These are phyloP conservation scores for Phytophthora boehmeriae DNA, from an alignment of 352 stramenopile genomes.

Conservation along the genomic window DNA sequence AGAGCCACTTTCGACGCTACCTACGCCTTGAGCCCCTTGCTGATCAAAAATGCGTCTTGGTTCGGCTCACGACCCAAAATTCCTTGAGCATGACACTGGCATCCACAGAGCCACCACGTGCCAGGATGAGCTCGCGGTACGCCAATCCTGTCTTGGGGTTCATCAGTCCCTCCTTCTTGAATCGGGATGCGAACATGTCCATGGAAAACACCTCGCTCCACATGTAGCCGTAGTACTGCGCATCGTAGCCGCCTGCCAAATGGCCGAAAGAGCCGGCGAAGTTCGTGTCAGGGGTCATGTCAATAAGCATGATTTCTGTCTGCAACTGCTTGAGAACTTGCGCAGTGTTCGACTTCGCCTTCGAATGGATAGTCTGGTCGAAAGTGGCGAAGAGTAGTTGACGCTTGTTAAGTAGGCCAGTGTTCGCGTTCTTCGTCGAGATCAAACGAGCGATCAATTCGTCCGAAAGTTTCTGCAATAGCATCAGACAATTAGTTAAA, in stretches of 20 bases:
- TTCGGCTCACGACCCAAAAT: constrained; percentile 83
- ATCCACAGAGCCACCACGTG: constrained; percentile 78
- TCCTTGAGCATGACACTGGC: constrained; percentile 80
- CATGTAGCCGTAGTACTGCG: constrained; percentile 90
- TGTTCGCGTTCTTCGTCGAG: constrained; percentile 86
- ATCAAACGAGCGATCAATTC: constrained; percentile 84
- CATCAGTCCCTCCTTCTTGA: constrained; percentile 87
- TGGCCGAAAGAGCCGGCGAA: constrained; percentile 88
- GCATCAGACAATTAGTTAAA: constrained; percentile 13
- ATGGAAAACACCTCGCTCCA: constrained; percentile 91
- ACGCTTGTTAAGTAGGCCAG: constrained; percentile 82
- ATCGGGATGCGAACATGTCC: constrained; percentile 90
- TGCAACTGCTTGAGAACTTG: constrained; percentile 83
- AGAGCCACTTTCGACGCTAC: constrained; percentile 10
- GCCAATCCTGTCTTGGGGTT: constrained; percentile 78
- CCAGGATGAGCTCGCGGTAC: constrained; percentile 89
- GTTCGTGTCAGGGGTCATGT: constrained; percentile 87
- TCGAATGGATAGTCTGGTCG: constrained; percentile 88
- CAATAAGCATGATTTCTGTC: constrained; percentile 86
- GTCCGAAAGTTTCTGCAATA: constrained; percentile 72
- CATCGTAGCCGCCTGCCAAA: constrained; percentile 78
- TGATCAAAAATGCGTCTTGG: constrained; percentile 84
- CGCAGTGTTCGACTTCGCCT: constrained; percentile 80
- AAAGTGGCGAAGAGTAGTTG: constrained; percentile 85
- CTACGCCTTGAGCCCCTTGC: constrained; percentile 61